phyloP scores from a whole-genome alignment of 2,329 filamentous ascomycete species.

The Seiridium unicorne region DNA sequence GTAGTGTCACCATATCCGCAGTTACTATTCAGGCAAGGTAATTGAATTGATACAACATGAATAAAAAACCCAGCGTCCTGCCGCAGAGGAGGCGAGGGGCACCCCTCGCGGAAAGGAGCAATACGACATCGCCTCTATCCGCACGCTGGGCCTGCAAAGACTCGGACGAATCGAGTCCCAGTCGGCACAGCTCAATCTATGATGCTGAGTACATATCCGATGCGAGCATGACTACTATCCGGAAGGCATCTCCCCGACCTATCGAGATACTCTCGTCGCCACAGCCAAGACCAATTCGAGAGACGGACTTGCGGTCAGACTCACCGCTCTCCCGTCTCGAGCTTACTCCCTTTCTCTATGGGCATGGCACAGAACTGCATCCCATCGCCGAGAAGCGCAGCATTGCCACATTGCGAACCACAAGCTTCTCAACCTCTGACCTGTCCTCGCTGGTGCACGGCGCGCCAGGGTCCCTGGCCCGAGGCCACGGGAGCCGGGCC shows the following conservation, averaged over 20 bases:
- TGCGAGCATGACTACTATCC: constrained; percentile 8
- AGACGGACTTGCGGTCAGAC: constrained; percentile 22
- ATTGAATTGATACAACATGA: neutral
- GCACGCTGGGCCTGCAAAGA: constrained; percentile 30
- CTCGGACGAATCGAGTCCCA: constrained; percentile 34
- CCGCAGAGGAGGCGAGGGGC: neutral
- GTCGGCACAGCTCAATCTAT: constrained; percentile 33
- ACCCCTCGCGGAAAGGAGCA: constrained; percentile 15
- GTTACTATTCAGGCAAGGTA: neutral
- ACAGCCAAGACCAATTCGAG: constrained; percentile 7
- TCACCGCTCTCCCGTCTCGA: constrained; percentile 26
- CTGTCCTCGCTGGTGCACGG: constrained; percentile 26
- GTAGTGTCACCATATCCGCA: neutral
- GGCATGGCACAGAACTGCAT: constrained; percentile 34
- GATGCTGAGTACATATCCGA: constrained; percentile 33
- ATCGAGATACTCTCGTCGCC: constrained; percentile 13
- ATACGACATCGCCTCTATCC: constrained; percentile 9
- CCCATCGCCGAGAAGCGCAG: constrained; percentile 41
- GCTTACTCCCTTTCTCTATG: constrained; percentile 33
- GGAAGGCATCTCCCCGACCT: constrained; percentile 3
- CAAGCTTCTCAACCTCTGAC: constrained; percentile 23
- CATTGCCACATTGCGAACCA: constrained; percentile 28
- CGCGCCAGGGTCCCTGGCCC: neutral
- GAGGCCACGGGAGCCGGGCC: neutral
- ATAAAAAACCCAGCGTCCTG: neutral